These are phyloP conservation scores for Russula sp. DNA, from an alignment of 768 basidiomycete genomes.

Conservation along the genomic window DNA sequence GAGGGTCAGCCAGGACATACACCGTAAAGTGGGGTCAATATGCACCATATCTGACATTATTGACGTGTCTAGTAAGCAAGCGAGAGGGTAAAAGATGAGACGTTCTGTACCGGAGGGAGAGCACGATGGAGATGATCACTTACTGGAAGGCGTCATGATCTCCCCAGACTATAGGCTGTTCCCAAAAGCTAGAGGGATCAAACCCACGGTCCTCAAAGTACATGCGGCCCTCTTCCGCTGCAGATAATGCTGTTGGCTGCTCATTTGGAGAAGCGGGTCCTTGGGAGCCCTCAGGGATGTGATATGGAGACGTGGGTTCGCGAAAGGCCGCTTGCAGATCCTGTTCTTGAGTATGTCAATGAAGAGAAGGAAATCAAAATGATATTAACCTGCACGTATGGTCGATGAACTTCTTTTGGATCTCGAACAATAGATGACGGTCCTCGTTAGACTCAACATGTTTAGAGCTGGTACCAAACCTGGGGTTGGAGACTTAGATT, in stretches of 20 bases:
- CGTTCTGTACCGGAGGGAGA: neutral
- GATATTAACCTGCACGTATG: slow-evolving; percentile 14
- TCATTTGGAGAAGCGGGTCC: slow-evolving; percentile 57
- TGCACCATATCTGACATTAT: slow-evolving; percentile 68
- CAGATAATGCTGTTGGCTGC: slow-evolving; percentile 16
- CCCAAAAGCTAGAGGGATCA: slow-evolving; percentile 65
- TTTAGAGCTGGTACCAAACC: too few species aligned
- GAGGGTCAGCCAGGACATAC: neutral
- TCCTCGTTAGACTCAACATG: neutral
- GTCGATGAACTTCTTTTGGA: slow-evolving; percentile 1
- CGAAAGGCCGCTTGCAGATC: slow-evolving; percentile 54
- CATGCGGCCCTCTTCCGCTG: slow-evolving; percentile 34
- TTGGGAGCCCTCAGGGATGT: slow-evolving; percentile 49
- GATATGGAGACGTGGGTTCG: slow-evolving; percentile 58
- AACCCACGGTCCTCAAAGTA: slow-evolving; percentile 44
- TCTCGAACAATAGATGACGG: neutral
- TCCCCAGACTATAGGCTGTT: slow-evolving; percentile 73
- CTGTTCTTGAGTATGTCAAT: slow-evolving; percentile 28
- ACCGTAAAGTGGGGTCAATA: neutral
- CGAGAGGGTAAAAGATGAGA: neutral
- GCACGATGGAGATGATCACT: slow-evolving; percentile 24
- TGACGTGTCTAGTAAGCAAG: slow-evolving; percentile 53
- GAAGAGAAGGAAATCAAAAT: neutral
- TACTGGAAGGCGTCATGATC: slow-evolving; percentile 75
- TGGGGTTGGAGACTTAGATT: too few species aligned